Evolutionary conservation across 345 rosid genomes (phyloP).

Genomic region (Bruguiera parviflora): DNA sequence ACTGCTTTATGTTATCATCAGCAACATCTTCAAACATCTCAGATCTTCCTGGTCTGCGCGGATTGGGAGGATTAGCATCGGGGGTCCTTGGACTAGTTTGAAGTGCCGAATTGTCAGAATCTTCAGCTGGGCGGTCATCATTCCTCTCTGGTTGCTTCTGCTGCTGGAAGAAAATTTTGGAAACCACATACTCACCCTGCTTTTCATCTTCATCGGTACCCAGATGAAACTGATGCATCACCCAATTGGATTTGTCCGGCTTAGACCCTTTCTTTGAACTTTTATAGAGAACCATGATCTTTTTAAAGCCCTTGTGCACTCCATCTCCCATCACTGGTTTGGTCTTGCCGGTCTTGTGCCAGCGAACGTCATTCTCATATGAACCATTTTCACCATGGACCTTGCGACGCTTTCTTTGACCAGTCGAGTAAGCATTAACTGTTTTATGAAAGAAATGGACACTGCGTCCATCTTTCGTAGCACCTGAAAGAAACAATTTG

Average conservation of each 20-base stretch:
- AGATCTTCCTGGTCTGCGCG: constrained; percentile 38
- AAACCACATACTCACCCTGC: constrained; percentile 70
- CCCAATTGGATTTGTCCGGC: constrained; percentile 80
- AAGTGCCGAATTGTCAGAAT: constrained; percentile 35
- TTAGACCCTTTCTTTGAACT: constrained; percentile 63
- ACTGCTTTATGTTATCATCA: constrained; percentile 19
- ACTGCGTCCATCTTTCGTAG: constrained; percentile 74
- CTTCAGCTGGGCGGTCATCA: constrained; percentile 28
- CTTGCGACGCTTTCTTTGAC: constrained; percentile 89
- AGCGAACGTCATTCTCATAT: constrained; percentile 61
- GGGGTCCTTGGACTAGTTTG: constrained; percentile 73
- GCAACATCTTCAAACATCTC: constrained; percentile 24
- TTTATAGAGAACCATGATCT: constrained; percentile 88
- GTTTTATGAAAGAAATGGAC: constrained; percentile 78
- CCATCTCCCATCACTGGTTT: constrained; percentile 58
- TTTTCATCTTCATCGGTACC: constrained; percentile 72
- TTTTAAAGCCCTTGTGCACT: constrained; percentile 67
- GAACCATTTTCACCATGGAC: constrained; percentile 42
- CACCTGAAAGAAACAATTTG: constrained; percentile 46
- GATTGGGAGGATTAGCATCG: constrained; percentile 51
- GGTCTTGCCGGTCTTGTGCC: constrained; percentile 98
- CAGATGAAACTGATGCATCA: constrained; percentile 84
- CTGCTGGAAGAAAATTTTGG: constrained; percentile 64
- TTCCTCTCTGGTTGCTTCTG: constrained; percentile 42
- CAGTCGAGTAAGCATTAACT: constrained; percentile 79